phyloP scores from a whole-genome alignment of 768 basidiomycete species.

The Leucosporidium creatinivorum region DNA sequence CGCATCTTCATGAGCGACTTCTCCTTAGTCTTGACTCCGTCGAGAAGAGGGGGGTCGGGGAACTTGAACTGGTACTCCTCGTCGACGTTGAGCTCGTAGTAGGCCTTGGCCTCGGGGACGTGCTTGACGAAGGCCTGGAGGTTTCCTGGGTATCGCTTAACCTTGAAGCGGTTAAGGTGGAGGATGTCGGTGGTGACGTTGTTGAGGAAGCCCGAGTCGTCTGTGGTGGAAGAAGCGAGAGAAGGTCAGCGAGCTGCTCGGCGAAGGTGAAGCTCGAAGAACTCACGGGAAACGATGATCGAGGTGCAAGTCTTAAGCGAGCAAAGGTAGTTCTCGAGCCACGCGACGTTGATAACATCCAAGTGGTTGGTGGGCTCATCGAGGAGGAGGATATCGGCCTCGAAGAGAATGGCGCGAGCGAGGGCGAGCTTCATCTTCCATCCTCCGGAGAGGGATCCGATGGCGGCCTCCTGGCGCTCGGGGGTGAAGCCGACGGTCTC shows the following conservation, averaged over 20 bases:
- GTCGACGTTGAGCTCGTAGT: conserved; percentile 81
- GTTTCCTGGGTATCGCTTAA: conserved; percentile 87
- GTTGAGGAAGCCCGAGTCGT: conserved; percentile 96
- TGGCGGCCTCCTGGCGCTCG: conserved; percentile 69
- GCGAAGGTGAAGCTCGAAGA: background rate
- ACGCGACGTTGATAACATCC: conserved; percentile 67
- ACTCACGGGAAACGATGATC: conserved; percentile 70
- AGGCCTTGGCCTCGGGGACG: conserved; percentile 90
- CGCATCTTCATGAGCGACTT: conserved; percentile 82
- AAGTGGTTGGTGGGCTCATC: conserved; percentile 70
- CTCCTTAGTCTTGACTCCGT: conserved; percentile 62
- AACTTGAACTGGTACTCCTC: conserved; percentile 57
- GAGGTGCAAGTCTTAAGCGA: conserved; percentile 69
- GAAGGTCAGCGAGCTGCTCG: conserved; percentile 1
- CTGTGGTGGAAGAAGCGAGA: background rate
- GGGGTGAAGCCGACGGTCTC: conserved; percentile 87
- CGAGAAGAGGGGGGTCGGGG: conserved; percentile 86
- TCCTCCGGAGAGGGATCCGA: conserved; percentile 87
- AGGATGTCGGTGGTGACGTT: conserved; percentile 93
- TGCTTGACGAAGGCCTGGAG: conserved; percentile 79
- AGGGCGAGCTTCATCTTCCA: conserved; percentile 99
- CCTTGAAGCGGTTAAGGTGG: conserved; percentile 67
- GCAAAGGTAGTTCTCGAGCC: conserved; percentile 68
- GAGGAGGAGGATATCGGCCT: conserved; percentile 54
- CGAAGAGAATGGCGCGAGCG: conserved; percentile 92